Base-by-base conservation (phyloP, 1,284 basidiomycete species). In the Lignosus rhinocerotis region DNA sequence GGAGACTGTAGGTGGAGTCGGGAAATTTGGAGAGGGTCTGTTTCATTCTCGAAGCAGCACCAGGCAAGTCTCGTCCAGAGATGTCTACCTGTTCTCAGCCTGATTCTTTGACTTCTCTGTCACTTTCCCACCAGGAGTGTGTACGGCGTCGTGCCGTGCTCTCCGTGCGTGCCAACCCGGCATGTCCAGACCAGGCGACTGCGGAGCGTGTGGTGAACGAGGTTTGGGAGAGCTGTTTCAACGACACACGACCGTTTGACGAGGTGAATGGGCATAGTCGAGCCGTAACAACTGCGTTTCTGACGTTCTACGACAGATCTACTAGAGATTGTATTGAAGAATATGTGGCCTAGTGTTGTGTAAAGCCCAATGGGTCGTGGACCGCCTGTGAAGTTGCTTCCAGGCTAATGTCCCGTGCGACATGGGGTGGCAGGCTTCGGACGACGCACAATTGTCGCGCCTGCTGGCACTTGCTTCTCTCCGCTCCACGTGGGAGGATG, bases 171-270 rank as follows among this genome's bases (percentile, higher is more conserved):
- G 82, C 82, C 11, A 95, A 98, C 71, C 88, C 93, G 16, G 79
- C 82, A n/a, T 98, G 94, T 71, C 86, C 86, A 2, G 84, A 88
- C 65, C 75, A 79, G 47, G 90, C 82, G 12, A 80, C 89, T 50
- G 96, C 96, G 6, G 92, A 94, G 72, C 82, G 84, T 58, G 93
- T 87, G 2, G 96, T 98, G 50, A 96, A 98, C 66, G 93, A 98
- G 73, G 96, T 98, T 45, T 99, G 92, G 89, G 92, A 94, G 67
- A 94, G 92, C 67, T 99, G 96, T 75, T 96, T 95, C 76, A 87
- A 84, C 49, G 96, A 99, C 73, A 98, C 96, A 7, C 78, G 96
- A 65, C 96, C 96, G 7, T 99, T 98, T 73, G 96, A 98, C 74
- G 94, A 98, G 86, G 93, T 96, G 65, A 59, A 33, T 17, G 36